These are phyloP conservation scores for Apiotrichum gracile DNA, from an alignment of 1,284 basidiomycete species.

Conservation along the genomic window DNA sequence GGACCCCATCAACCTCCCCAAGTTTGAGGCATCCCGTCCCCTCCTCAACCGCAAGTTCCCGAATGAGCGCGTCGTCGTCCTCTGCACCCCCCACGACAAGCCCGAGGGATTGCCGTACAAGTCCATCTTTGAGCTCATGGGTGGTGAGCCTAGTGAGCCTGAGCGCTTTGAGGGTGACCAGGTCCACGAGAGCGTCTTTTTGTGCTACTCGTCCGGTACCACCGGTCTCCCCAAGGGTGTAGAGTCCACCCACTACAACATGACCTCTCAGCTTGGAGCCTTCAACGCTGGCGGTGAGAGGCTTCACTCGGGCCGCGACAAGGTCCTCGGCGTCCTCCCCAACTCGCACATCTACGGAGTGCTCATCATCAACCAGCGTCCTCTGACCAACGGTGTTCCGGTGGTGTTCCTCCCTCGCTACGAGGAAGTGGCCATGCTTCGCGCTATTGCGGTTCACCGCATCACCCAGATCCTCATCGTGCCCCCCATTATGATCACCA, in stretches of 20 bases:
- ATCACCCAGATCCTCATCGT: constrained; percentile 64
- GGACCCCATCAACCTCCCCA: constrained; percentile 52
- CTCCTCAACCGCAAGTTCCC: constrained; percentile 13
- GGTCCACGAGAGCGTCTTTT: constrained; percentile 13
- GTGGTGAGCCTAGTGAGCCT: not conserved
- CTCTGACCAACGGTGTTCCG: constrained; percentile 56
- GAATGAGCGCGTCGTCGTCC: constrained; percentile 25
- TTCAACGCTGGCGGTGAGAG: constrained; percentile 6
- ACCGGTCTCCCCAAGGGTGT: constrained; percentile 47
- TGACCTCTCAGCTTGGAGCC: constrained; percentile 46
- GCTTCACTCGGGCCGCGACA: constrained; percentile 44
- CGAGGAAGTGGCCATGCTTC: constrained; percentile 54
- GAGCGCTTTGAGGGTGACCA: constrained; percentile 12
- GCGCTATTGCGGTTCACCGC: constrained; percentile 67
- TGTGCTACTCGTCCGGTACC: constrained; percentile 65
- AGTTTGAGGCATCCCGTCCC: constrained; percentile 24
- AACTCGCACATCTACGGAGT: constrained; percentile 18
- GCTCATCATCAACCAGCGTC: constrained; percentile 54
- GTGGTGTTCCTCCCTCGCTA: constrained; percentile 68
- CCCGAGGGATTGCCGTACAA: constrained; percentile 11
- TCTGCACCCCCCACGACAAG: constrained; percentile 21
- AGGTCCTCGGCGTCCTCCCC: constrained; percentile 17
- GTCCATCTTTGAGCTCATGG: constrained; percentile 4
- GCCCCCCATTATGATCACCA: constrained; percentile 69
- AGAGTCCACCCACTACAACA: constrained; percentile 61